These are phyloP conservation scores for Lactarius psammicola DNA, from an alignment of 768 basidiomycete genomes.

Conservation along the genomic window DNA sequence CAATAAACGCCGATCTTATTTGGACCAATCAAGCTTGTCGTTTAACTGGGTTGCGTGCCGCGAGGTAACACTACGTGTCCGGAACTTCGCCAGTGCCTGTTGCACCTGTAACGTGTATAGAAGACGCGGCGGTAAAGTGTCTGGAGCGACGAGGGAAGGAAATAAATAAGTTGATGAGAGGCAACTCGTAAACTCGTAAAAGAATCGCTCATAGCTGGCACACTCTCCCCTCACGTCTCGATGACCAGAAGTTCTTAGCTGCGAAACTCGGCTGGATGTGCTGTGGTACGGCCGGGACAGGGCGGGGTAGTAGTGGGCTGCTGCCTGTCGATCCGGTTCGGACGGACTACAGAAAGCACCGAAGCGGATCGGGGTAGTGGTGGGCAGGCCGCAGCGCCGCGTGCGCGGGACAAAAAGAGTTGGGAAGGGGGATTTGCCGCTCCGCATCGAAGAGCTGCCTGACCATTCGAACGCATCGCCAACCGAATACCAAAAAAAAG, in stretches of 20 bases:
- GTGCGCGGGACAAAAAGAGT: background rate
- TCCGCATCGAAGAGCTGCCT: background rate
- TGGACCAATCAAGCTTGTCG: slow-evolving; percentile 9
- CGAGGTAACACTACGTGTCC: background rate
- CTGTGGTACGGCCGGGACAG: background rate
- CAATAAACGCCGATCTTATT: background rate
- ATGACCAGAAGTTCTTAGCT: background rate
- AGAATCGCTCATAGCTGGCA: background rate
- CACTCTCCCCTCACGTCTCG: background rate
- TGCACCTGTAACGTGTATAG: background rate
- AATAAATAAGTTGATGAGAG: background rate
- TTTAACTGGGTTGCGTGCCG: background rate
- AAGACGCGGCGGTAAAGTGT: background rate
- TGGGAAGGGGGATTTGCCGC: background rate
- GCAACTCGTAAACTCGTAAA: slow-evolving; percentile 2
- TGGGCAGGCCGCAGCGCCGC: background rate
- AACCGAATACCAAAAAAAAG: background rate
- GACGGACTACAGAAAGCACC: slow-evolving; percentile 11
- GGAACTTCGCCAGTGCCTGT: slow-evolving; percentile 17
- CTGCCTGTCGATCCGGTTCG: slow-evolving; percentile 20
- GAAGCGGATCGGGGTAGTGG: slow-evolving; percentile 13
- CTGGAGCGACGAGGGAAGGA: background rate
- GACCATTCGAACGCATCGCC: background rate
- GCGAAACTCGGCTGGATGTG: background rate
- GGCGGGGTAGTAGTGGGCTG: background rate